Conservation (phyloP, 2,329 filamentous ascomycete species). For the Acarospora socialis region DNA sequence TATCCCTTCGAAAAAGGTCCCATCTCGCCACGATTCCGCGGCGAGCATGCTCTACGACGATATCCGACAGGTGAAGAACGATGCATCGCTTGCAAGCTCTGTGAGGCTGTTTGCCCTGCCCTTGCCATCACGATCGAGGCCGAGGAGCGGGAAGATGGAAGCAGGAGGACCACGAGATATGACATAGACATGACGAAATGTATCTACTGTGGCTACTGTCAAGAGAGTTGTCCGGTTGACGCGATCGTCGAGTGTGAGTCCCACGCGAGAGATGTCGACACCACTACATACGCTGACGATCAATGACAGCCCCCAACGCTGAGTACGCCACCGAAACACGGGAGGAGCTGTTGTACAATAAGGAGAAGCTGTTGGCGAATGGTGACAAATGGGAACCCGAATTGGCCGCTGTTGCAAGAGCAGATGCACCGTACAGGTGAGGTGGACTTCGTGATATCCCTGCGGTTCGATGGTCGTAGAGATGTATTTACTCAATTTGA, state of each 20-base stretch:
- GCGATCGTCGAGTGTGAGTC: slow-evolving; percentile 63
- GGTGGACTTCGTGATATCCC: slow-evolving; percentile 7
- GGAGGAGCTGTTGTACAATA: slow-evolving; percentile 95
- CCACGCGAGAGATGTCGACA: background rate
- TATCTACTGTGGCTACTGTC: slow-evolving; percentile 99
- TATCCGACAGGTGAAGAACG: slow-evolving; percentile 97
- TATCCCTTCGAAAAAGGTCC: slow-evolving; percentile 99
- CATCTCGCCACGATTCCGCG: slow-evolving; percentile 94
- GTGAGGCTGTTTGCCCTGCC: slow-evolving; percentile 94
- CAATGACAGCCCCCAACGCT: slow-evolving; percentile 45
- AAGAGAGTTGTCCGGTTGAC: slow-evolving; percentile 96
- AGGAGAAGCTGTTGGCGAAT: slow-evolving; percentile 81
- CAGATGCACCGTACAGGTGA: slow-evolving; percentile 85
- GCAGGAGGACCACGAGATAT: slow-evolving; percentile 87
- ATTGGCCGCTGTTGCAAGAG: slow-evolving; percentile 77
- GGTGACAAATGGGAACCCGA: slow-evolving; percentile 98
- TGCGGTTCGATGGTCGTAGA: no score
- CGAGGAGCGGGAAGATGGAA: slow-evolving; percentile 92
- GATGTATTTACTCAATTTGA: no score
- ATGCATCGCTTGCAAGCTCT: slow-evolving; percentile 99
- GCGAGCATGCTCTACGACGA: slow-evolving; percentile 88
- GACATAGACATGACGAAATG: slow-evolving; percentile 99
- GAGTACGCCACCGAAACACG: slow-evolving; percentile 66
- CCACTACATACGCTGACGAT: slow-evolving; percentile 14
- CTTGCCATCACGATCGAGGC: slow-evolving; percentile 99